These are phyloP conservation scores for Myriosclerotinia duriaeana DNA, from an alignment of 2,329 filamentous ascomycete species.

Conservation along the genomic window DNA sequence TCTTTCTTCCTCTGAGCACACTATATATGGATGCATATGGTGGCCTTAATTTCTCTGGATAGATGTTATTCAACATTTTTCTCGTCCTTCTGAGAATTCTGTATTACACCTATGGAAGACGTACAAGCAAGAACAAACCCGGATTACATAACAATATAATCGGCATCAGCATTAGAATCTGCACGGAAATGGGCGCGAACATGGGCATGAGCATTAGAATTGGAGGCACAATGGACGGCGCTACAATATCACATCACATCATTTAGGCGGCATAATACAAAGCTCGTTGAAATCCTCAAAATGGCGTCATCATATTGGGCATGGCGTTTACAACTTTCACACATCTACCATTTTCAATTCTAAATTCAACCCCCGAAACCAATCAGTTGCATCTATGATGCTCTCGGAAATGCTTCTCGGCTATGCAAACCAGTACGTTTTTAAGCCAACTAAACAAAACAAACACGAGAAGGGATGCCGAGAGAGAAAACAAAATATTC, in stretches of 20 bases:
- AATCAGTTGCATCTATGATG: background rate
- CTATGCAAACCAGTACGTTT: background rate
- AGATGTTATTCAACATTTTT: background rate
- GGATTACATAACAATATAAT: background rate
- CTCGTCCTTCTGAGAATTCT: background rate
- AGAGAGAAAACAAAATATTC: background rate
- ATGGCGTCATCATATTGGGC: background rate
- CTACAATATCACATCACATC: background rate
- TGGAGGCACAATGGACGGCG: background rate
- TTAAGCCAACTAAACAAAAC: background rate
- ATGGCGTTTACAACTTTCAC: background rate
- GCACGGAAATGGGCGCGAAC: background rate
- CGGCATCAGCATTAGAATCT: background rate
- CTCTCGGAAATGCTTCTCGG: background rate
- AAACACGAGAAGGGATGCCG: background rate
- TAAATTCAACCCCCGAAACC: background rate
- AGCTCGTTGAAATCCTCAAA: background rate
- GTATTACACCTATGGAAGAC: background rate
- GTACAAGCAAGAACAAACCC: background rate
- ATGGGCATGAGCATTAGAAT: background rate
- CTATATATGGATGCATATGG: background rate
- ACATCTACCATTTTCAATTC: too few relatives aligned
- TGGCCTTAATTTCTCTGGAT: background rate
- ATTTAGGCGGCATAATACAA: background rate
- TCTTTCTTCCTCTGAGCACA: conserved; percentile 9